These are phyloP conservation scores for Xylariaceae sp. DNA, from an alignment of 2,329 filamentous ascomycete genomes.

Conservation along the genomic window DNA sequence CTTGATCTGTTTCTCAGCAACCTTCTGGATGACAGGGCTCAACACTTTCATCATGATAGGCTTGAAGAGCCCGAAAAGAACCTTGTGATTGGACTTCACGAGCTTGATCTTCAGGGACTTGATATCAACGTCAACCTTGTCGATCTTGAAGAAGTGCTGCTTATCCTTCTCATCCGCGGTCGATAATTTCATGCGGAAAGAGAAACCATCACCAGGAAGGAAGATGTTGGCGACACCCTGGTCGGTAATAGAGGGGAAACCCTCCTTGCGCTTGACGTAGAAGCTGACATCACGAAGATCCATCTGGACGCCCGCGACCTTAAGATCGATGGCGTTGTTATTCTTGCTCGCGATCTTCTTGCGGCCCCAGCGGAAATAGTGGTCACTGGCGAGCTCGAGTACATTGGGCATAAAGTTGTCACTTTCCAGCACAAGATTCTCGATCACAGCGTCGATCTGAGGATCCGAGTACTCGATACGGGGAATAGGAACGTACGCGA, in stretches of 20 bases:
- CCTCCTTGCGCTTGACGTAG: slow-evolving; percentile 91
- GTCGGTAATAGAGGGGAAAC: slow-evolving; percentile 85
- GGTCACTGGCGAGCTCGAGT: slow-evolving; percentile 82
- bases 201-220: slow-evolving; percentile 81
- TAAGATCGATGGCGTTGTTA: slow-evolving; percentile 76
- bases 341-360: slow-evolving; percentile 79
- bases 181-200: slow-evolving; percentile 86
- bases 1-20: slow-evolving; percentile 83
- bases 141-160: slow-evolving; percentile 90
- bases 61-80: slow-evolving; percentile 83
- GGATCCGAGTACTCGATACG: slow-evolving; percentile 89
- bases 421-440: slow-evolving; percentile 92
- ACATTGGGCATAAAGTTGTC: slow-evolving; percentile 96
- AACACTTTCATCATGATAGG: slow-evolving; percentile 80
- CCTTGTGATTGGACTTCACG: slow-evolving; percentile 92
- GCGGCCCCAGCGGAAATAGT: slow-evolving; percentile 92
- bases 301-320: slow-evolving; percentile 86
- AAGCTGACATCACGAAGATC: slow-evolving; percentile 88
- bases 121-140: slow-evolving; percentile 79
- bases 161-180: slow-evolving; percentile 71
- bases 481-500: slow-evolving; percentile 87
- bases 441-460: slow-evolving; percentile 80
- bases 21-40: slow-evolving; percentile 80
- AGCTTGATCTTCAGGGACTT: slow-evolving; percentile 83
- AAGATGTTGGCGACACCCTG: slow-evolving; percentile 85